Conservation (phyloP, 306 rosid species). For the Prunus padus region DNA sequence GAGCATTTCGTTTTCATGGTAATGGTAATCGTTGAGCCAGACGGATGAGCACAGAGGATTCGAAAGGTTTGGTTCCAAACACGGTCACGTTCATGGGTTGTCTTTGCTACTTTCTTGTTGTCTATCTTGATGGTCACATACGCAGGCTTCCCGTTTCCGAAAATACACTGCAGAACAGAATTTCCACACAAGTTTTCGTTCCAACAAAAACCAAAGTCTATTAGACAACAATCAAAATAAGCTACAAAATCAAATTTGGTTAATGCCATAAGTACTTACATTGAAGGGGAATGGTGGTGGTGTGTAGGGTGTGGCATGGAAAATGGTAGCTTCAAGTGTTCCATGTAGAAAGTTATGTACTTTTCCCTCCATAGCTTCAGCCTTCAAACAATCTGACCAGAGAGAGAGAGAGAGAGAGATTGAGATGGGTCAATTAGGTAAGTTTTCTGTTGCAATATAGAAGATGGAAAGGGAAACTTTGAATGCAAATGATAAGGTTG, state of each 20-base stretch:
- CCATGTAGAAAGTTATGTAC: constrained; percentile 65
- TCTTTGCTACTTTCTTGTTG: constrained; percentile 54
- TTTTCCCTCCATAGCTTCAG: constrained; percentile 48
- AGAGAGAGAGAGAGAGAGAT: constrained; percentile 12
- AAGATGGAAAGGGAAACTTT: constrained; percentile 45
- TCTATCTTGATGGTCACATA: constrained; percentile 69
- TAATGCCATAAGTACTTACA: constrained; percentile 37
- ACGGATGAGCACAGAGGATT: constrained; percentile 72
- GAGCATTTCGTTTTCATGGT: constrained; percentile 63
- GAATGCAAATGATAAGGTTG: constrained; percentile 43
- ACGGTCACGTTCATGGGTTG: constrained; percentile 57
- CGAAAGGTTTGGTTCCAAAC: constrained; percentile 92
- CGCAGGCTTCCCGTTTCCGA: constrained; percentile 58
- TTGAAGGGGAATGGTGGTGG: constrained; percentile 67
- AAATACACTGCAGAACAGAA: constrained; percentile 54
- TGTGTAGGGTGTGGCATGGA: constrained; percentile 70
- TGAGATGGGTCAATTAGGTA: constrained; percentile 13
- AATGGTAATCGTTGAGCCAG: constrained; percentile 54
- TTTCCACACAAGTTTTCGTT: background rate
- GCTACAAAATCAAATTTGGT: no score
- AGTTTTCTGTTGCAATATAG: constrained; percentile 17
- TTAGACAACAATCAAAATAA: background rate
- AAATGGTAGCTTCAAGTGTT: constrained; percentile 86
- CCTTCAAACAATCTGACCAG: background rate
- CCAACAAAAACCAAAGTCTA: background rate